These are phyloP conservation scores for Selenicereus undatus DNA, from an alignment of 148 eudicot species.

Conservation along the genomic window DNA sequence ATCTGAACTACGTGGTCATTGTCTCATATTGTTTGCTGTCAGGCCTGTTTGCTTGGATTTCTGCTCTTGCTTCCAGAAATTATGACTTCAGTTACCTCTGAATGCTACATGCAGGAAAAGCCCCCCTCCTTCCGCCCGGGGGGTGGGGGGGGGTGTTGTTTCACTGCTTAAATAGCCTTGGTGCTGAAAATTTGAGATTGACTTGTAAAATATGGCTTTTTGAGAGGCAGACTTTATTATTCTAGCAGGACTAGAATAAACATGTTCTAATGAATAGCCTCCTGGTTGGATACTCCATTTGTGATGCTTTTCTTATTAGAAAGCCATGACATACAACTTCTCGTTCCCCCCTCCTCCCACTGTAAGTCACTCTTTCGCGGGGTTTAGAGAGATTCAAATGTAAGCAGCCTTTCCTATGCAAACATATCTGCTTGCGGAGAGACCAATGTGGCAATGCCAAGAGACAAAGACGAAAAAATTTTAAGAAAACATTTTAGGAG, in stretches of 20 bases:
- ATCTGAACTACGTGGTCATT: not conserved
- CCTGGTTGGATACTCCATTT: not conserved
- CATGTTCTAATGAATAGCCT: not conserved
- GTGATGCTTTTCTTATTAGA: not conserved
- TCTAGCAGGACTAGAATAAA: not conserved
- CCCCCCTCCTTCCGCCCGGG: too few relatives aligned
- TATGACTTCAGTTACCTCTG: not conserved
- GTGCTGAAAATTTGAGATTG: not conserved
- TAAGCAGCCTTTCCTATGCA: too few relatives aligned
- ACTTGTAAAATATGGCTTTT: not conserved
- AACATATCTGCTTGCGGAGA: too few relatives aligned
- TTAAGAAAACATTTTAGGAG: too few relatives aligned
- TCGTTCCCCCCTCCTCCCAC: too few relatives aligned
- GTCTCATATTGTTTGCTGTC: not conserved
- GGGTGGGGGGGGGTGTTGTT: not conserved
- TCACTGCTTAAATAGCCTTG: not conserved
- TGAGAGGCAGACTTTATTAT: too few relatives aligned
- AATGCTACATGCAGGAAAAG: not conserved
- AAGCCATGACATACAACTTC: not conserved
- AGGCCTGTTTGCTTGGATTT: not conserved
- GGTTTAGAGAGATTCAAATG: not conserved
- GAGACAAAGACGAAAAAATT: too few relatives aligned
- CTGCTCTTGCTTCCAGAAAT: not conserved
- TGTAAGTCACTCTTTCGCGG: too few relatives aligned
- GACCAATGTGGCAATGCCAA: too few relatives aligned